These are phyloP conservation scores for Aquilaria agallochum DNA, from an alignment of 441 rosid genomes.

Conservation along the genomic window DNA sequence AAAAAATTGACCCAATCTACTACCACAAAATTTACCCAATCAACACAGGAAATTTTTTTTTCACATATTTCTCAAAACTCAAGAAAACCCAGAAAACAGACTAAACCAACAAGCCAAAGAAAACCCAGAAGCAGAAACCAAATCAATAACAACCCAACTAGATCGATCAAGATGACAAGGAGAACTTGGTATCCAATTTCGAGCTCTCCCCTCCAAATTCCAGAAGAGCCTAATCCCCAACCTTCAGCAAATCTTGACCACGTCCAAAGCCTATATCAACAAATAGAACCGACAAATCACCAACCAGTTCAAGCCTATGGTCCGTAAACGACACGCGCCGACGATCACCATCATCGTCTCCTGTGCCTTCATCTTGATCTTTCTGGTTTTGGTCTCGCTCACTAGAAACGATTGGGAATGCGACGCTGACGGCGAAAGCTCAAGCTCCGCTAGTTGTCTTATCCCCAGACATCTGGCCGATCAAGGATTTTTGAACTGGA, in stretches of 20 bases:
- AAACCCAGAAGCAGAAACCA: slow-evolving; percentile 18
- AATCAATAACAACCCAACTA: slow-evolving; percentile 51
- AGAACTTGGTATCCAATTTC: slow-evolving; percentile 59
- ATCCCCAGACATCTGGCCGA: too few species aligned
- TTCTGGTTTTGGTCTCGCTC: slow-evolving; percentile 74
- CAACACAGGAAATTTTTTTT: not conserved
- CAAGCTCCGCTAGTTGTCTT: too few species aligned
- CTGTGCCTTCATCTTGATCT: slow-evolving; percentile 64
- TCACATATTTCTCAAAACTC: slow-evolving; percentile 22
- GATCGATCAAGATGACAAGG: slow-evolving; percentile 53
- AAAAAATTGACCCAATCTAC: not conserved
- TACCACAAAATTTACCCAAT: too few species aligned
- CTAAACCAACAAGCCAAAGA: slow-evolving; percentile 15
- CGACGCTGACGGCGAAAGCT: too few species aligned
- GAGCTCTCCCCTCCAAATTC: slow-evolving; percentile 72
- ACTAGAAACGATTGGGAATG: too few species aligned
- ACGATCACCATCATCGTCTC: slow-evolving; percentile 63
- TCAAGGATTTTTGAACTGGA: too few species aligned
- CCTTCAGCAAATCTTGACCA: slow-evolving; percentile 68
- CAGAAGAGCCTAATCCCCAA: slow-evolving; percentile 76
- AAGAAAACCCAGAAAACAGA: slow-evolving; percentile 23
- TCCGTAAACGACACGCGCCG: slow-evolving; percentile 75
- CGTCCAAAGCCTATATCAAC: slow-evolving; percentile 69
- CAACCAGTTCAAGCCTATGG: slow-evolving; percentile 71
- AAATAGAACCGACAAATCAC: slow-evolving; percentile 83